A percentile compares a stretch with the other conserved stretches of the same genome.
Conservation (phyloP, 2,329 filamentous ascomycete genomes). For the Cladosporium sp. region DNA sequence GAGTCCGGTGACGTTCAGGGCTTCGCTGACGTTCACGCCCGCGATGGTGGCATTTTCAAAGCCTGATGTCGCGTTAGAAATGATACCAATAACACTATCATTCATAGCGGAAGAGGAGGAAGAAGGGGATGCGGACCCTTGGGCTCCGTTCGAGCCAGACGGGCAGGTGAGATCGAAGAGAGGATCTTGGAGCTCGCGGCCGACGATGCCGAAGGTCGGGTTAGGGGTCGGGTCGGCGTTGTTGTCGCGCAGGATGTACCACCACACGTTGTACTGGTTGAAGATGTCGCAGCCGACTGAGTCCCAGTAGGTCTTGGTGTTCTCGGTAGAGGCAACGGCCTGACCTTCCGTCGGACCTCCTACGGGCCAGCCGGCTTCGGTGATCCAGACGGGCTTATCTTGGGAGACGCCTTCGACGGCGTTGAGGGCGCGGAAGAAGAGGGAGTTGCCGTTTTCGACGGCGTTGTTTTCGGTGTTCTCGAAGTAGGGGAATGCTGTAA, state of each 20-base stretch:
- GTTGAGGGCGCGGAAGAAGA: conserved; percentile 65
- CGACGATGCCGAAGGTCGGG: conserved; percentile 69
- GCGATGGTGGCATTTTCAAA: no score
- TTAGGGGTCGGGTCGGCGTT: conserved; percentile 46
- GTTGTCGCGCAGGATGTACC: conserved; percentile 69
- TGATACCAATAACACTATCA: no score
- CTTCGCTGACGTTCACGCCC: no score
- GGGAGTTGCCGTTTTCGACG: conserved; percentile 58
- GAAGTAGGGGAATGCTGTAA: conserved; percentile 66
- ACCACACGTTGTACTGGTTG: conserved; percentile 60
- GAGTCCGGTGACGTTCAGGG: neutral
- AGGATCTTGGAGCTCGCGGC: conserved; percentile 50
- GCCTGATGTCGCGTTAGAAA: no score
- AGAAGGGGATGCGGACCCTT: neutral
- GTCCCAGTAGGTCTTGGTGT: conserved; percentile 78
- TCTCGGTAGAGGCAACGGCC: conserved; percentile 59
- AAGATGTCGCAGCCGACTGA: conserved; percentile 69
- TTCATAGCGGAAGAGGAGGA: neutral
- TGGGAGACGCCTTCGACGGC: conserved; percentile 56
- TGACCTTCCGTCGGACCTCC: conserved; percentile 59
- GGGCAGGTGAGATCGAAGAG: conserved; percentile 62
- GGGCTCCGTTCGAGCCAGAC: conserved; percentile 16
- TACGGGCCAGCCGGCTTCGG: conserved; percentile 85
- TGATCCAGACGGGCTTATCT: conserved; percentile 76
- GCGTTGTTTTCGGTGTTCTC: conserved; percentile 64